Evolutionary conservation across 108 stramenopile genomes (phyloP).

Genomic region (Schizochytrium sp.): DNA sequence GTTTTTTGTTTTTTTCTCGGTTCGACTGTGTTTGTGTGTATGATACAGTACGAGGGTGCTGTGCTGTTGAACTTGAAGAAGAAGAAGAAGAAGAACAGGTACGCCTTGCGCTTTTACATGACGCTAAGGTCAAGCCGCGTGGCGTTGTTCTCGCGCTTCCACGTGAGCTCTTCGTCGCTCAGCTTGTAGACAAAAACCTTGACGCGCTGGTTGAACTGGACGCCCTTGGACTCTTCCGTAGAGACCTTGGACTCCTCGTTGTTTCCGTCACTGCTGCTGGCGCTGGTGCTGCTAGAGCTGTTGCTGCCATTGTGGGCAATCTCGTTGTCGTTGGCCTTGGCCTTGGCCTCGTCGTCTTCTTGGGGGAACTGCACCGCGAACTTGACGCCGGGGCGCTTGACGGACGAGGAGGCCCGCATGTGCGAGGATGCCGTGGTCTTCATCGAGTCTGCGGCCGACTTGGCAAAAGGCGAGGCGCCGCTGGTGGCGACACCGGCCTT

Average conservation of each 20-base stretch:
- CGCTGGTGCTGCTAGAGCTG: too few relatives aligned
- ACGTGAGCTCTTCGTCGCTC: background rate
- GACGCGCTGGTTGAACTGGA: background rate
- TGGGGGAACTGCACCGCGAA: background rate
- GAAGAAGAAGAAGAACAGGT: too few relatives aligned
- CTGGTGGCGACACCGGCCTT: background rate
- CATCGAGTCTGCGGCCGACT: background rate
- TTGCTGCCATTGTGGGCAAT: too few relatives aligned
- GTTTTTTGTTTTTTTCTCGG: too few relatives aligned
- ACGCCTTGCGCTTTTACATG: too few relatives aligned
- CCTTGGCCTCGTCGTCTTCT: background rate
- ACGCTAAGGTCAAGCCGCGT: background rate
- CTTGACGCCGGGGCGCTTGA: background rate
- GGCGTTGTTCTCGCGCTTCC: background rate
- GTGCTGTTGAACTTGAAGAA: too few relatives aligned
- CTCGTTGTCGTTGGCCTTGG: background rate
- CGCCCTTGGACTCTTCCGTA: background rate
- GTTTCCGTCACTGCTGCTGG: too few relatives aligned
- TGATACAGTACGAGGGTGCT: too few relatives aligned
- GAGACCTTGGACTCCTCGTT: background rate
- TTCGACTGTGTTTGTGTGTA: too few relatives aligned
- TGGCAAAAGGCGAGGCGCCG: background rate
- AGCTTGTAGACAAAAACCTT: background rate
- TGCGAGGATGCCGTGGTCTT: background rate
- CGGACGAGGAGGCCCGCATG: background rate